Evolutionary conservation across 2,329 filamentous ascomycete genomes (phyloP), one percentile per base, ranked within the genome.

Genomic region (Colletotrichum trifolii): DNA sequence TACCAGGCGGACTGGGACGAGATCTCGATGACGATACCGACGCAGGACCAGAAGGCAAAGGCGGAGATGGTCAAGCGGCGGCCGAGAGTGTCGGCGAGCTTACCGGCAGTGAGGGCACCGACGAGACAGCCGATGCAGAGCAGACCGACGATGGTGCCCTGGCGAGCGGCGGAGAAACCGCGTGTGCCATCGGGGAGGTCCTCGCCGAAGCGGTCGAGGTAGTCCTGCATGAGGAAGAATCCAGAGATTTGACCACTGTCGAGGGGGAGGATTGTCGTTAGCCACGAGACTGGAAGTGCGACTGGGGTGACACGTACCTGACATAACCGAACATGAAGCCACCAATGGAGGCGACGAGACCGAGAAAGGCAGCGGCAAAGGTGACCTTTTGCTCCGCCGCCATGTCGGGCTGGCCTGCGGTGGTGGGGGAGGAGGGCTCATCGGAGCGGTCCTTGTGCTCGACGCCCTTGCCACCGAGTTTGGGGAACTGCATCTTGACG

Each of bases 21-120:
- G 66, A 91, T 85, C 70, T 90, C 87, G 15, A 91, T 84, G 50
- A 89, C 78, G 49, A 87, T 89, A 57, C 89, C 89, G 36, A 90
- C 76, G 68, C 84, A 87, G 70, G 89, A 87, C 74, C 89, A 86
- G 64, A 90, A 80, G 60, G 87, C 85, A 67, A 87, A 86, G 54
- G 81, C 76, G n/a, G 86, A 85, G 69, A 91, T 91, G 15, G 87
- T 86, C 42, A 85, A 77, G 38, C 85, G 84, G 12, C 89, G 86
- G 33, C 89, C 89, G 50, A 91, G 80, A 4, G 77, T 77, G 66
- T 91, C 89, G 42, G 88, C 85, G 43, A 91, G 77, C 34, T 85
- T 87, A 9, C 87, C 87, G n/a, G 84, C 81, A 39, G 82, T 70
- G 8, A 90, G 75, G 58, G 86, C 85, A 49, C 87, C 87, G 38